Percentiles rank a stretch among this genome's conserved stretches.
phyloP scores from a whole-genome alignment of 139 green algal genomes.

The Closterium sp. region DNA sequence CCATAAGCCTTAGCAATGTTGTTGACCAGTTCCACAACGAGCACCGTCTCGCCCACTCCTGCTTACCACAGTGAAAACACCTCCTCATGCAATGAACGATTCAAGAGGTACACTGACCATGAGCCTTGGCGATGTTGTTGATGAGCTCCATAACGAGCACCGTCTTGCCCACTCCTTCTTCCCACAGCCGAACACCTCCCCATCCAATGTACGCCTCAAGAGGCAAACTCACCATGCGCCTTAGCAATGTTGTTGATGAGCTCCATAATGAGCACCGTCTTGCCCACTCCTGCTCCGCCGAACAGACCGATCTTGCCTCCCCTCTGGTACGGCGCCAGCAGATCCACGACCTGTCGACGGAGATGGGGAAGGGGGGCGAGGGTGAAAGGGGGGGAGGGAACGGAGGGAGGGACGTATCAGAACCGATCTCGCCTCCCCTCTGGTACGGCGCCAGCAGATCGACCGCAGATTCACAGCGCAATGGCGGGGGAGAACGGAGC shows the following conservation, averaged over 20 bases:
- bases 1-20: too few relatives aligned
- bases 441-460: constrained; percentile 99
- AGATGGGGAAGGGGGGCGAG: background rate
- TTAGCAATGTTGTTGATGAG: constrained; percentile 99
- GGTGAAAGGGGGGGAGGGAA: background rate
- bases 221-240: constrained; percentile 85
- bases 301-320: constrained; percentile 99
- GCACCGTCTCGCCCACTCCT: too few relatives aligned
- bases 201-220: too few relatives aligned
- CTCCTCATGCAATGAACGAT: too few relatives aligned
- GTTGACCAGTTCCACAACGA: too few relatives aligned
- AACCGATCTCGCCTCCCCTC: constrained; percentile 93
- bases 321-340: constrained; percentile 96
- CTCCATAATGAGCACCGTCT: constrained; percentile 99
- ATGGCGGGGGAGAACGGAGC: too few relatives aligned
- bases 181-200: too few relatives aligned
- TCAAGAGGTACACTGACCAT: too few relatives aligned
- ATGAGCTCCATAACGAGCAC: too few relatives aligned
- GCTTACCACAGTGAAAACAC: too few relatives aligned
- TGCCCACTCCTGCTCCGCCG: constrained; percentile 95
- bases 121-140: constrained; percentile 99
- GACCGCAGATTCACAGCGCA: too few relatives aligned
- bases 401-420: background rate
- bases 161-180: too few relatives aligned
- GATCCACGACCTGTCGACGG: constrained; percentile 86